Conservation (phyloP, 225 moss, liverwort and hornwort species). For the Straminergon stramineum region DNA sequence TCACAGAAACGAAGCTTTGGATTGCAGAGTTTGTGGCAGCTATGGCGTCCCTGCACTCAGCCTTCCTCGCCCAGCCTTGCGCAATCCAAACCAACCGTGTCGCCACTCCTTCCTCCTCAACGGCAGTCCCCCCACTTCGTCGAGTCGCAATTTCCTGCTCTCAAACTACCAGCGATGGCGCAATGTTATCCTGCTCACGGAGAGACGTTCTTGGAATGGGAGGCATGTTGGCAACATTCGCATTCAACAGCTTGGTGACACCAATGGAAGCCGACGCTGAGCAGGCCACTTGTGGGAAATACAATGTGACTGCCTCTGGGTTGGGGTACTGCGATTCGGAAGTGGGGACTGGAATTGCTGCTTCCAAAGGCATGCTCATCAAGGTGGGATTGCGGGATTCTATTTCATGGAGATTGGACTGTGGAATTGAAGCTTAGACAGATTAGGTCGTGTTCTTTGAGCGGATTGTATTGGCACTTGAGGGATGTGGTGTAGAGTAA, state of each 20-base stretch:
- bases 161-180: not conserved
- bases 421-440: not conserved
- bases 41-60: constrained; percentile 1
- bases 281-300: constrained; percentile 29
- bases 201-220: constrained; percentile 37
- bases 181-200: constrained; percentile 15
- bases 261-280: constrained; percentile 27
- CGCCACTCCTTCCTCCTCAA: not conserved
- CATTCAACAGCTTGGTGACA: not conserved
- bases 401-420: not conserved
- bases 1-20: not conserved
- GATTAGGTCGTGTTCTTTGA: not conserved
- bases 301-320: constrained; percentile 55
- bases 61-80: constrained; percentile 1
- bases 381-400: constrained; percentile 34
- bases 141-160: not conserved
- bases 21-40: not conserved
- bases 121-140: not conserved
- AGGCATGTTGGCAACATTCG: constrained; percentile 12
- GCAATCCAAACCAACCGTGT: not conserved
- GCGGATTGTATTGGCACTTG: not conserved
- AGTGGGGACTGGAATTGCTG: constrained; percentile 56
- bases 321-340: constrained; percentile 67
- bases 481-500: not conserved
- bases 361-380: constrained; percentile 80